Conservation (phyloP, 768 basidiomycete genomes). For the Tulasnella calospora region DNA sequence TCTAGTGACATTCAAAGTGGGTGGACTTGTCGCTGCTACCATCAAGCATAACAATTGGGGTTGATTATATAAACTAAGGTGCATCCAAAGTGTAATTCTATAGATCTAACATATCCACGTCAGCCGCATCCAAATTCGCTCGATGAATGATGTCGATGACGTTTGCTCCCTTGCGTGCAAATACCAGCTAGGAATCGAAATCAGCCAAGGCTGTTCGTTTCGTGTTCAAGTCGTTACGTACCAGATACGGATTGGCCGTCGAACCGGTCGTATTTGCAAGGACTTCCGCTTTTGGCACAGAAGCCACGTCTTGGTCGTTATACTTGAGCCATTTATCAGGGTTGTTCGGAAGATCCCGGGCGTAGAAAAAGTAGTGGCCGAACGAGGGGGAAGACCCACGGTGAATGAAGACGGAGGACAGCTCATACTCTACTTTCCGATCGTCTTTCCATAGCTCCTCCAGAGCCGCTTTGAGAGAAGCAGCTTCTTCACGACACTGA, state of each 20-base stretch:
- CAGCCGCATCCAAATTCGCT: constrained; percentile 5
- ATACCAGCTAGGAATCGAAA: constrained; percentile 57
- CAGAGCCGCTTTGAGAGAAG: constrained; percentile 58
- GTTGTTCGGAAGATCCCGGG: constrained; percentile 72
- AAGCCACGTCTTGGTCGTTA: constrained; percentile 83
- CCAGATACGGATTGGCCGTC: constrained; percentile 86
- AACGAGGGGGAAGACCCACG: constrained; percentile 81
- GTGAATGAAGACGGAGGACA: constrained; percentile 90
- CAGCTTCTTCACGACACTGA: constrained; percentile 47
- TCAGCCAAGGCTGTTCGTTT: neutral
- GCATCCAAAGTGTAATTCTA: neutral
- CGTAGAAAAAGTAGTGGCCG: constrained; percentile 96
- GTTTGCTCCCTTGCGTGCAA: constrained; percentile 70
- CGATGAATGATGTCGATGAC: constrained; percentile 59
- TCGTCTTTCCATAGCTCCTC: constrained; percentile 72
- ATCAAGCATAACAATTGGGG: neutral
- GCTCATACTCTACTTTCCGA: constrained; percentile 68
- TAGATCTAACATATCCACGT: constrained; percentile 13
- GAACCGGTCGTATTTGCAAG: constrained; percentile 85
- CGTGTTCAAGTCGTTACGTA: constrained; percentile 39
- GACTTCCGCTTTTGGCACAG: constrained; percentile 75
- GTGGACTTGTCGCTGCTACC: neutral
- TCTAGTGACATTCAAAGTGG: too few species aligned
- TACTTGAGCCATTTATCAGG: constrained; percentile 93
- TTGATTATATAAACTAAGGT: neutral